Conservation (phyloP, 164 flowering plant genomes). For the Dillenia suffruticosa region DNA sequence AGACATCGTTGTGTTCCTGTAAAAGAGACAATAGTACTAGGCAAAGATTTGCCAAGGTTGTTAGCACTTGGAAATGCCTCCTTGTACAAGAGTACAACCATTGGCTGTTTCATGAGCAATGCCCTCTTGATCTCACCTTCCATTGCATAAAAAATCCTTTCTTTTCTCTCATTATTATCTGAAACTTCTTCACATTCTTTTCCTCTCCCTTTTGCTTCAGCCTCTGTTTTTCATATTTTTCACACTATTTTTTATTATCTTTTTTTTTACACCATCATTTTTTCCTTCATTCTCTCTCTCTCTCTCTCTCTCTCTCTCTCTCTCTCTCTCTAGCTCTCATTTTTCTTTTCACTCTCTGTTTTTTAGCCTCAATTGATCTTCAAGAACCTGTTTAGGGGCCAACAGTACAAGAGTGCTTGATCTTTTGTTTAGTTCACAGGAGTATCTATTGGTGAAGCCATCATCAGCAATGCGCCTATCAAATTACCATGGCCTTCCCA, state of each 20-base stretch:
- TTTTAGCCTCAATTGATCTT: neutral
- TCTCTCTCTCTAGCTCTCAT: neutral
- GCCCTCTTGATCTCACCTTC: conserved; percentile 1
- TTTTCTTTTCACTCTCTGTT: neutral
- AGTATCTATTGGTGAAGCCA: neutral
- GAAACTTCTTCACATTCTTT: neutral
- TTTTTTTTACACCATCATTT: neutral
- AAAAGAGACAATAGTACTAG: neutral
- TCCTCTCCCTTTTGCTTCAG: neutral
- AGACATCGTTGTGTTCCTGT: conserved; percentile 8
- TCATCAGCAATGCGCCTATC: neutral
- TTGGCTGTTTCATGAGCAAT: neutral
- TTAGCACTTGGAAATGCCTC: neutral
- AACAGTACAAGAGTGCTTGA: neutral
- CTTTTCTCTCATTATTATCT: neutral
- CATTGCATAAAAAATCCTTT: neutral
- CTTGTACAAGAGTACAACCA: neutral
- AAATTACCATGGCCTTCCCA: conserved; percentile 10
- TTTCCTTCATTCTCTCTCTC: neutral
- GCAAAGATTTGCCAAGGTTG: neutral
- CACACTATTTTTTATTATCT: neutral
- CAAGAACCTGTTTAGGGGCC: neutral
- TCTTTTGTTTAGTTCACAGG: neutral
- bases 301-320: no score
- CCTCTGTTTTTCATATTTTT: neutral